These are phyloP conservation scores for Leptographium flavum DNA, from an alignment of 2,329 filamentous ascomycete genomes.

Conservation along the genomic window DNA sequence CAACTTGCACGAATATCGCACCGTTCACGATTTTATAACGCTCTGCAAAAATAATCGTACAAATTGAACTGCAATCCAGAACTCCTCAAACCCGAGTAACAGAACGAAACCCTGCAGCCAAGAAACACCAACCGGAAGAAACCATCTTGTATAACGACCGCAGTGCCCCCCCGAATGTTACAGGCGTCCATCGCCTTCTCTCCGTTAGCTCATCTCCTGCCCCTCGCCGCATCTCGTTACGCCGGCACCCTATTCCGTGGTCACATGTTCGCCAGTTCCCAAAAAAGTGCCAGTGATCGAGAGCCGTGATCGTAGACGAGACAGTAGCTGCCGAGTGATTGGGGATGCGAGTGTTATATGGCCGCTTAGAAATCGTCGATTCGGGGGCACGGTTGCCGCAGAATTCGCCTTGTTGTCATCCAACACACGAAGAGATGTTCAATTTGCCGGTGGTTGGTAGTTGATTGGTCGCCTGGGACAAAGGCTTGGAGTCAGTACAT, in stretches of 20 bases:
- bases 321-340: too few species aligned
- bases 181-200: background rate
- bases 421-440: conserved; percentile 12
- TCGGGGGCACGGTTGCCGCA: background rate
- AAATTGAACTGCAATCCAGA: background rate
- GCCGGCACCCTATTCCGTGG: background rate
- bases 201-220: background rate
- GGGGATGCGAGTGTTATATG: too few species aligned
- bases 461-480: conserved; percentile 60
- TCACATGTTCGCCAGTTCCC: background rate
- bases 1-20: background rate
- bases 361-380: background rate
- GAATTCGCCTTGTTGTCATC: background rate
- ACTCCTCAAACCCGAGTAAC: background rate
- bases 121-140: background rate
- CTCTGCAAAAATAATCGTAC: background rate
- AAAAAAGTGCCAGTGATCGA: background rate
- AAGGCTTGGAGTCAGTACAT: conserved; percentile 2
- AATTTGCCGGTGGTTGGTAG: conserved; percentile 56
- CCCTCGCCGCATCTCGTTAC: background rate
- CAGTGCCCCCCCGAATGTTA: background rate
- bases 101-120: background rate
- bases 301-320: background rate
- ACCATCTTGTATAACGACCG: background rate
- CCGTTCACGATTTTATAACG: too few species aligned